Evolutionary conservation across 495 filamentous ascomycete genomes (phyloP), one percentile per base, ranked within the genome.

Genomic region (Podospora anserina): DNA sequence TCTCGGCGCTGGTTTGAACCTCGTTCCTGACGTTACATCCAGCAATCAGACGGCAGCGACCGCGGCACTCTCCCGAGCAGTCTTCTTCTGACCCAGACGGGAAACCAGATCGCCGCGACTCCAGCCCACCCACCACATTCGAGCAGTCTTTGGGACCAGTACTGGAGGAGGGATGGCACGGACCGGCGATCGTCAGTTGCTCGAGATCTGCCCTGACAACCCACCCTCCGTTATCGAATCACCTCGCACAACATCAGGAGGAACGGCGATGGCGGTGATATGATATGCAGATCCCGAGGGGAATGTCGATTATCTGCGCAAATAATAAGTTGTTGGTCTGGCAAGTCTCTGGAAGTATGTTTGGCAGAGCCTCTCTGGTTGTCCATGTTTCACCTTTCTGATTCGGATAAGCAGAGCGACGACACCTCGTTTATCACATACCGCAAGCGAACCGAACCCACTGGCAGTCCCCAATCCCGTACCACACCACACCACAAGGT

Each of bases 21-120:
- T 49, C 39, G 39, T 49, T 49, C 39, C 39, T 58, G 55, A 58
- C 55, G 54, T 71, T 65, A 61, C 69, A 71, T 66, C 39, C 39
- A 67, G 64, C 66, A 71, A 59, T 69, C 61, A 72, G 65, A 64
- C 39, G 34, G 27, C 28, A 60, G 59, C 54, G 27, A 28, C 27
- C 63, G 64, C 65, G 64, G 54, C 71, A 66, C 53, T 32, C 44
- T 70, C 65, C 69, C 68, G 66, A 55, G 67, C 63, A 27, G 4
- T 64, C 13, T 64, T 67, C 49, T 64, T 64, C 61, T 67, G 23
- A 61, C 34, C 63, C 67, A 66, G 67, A 56, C 28, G 32, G 63
- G 63, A 62, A 65, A 66, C 57, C 67, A 65, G 18, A 49, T 66
- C 63, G 60, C 19, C 26, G 11, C 58, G 34, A 39, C 32, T 26